phyloP scores from a whole-genome alignment of 2,329 filamentous ascomycete genomes.

The Fusarium sp. region DNA sequence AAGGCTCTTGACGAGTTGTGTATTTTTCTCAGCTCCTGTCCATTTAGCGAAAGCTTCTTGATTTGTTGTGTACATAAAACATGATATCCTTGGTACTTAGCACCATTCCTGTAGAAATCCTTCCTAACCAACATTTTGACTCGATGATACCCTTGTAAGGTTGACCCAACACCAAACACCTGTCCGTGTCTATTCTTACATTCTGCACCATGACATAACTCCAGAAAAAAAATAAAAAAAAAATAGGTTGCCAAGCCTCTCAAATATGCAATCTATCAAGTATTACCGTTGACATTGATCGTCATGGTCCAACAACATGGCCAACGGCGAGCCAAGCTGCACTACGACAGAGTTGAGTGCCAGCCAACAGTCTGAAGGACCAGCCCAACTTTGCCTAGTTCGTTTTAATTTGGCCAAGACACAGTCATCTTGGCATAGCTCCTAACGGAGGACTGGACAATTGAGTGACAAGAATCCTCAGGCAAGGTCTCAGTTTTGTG shows the following conservation, averaged over 20 bases:
- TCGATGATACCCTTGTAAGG: not conserved
- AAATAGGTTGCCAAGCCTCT: slow-evolving; percentile 3
- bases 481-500: not conserved
- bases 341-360: not conserved
- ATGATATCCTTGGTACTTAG: slow-evolving; percentile 37
- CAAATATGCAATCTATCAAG: not conserved
- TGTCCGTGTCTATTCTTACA: not conserved
- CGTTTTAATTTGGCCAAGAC: slow-evolving; percentile 4
- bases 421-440: not conserved
- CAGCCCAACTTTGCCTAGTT: not conserved
- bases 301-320: not conserved
- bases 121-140: slow-evolving; percentile 5
- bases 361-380: not conserved
- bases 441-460: not conserved
- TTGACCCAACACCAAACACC: slow-evolving; percentile 16
- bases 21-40: slow-evolving; percentile 26
- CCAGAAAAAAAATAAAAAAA: not conserved
- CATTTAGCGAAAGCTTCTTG: slow-evolving; percentile 35
- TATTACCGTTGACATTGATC: not conserved
- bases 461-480: not conserved
- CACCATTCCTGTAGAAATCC: slow-evolving; percentile 14
- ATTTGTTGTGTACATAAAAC: slow-evolving; percentile 37
- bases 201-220: slow-evolving; percentile 7
- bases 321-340: slow-evolving; percentile 5
- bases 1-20: slow-evolving; percentile 21